Conservation (phyloP, 306 rosid genomes). For the Citrullus amarus region DNA sequence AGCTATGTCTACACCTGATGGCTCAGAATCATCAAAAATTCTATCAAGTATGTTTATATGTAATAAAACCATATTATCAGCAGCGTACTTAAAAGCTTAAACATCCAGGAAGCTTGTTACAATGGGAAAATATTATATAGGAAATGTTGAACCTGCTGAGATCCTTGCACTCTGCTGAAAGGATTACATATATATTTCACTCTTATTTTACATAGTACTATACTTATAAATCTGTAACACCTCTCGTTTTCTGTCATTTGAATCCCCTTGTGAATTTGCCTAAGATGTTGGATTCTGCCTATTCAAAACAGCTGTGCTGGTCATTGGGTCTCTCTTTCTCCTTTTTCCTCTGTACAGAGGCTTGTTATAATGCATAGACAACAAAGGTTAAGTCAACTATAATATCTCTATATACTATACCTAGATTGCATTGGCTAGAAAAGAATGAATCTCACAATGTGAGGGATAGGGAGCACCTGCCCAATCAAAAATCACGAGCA, state of each 20-base stretch:
- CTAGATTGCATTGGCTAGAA: neutral
- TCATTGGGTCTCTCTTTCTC: neutral
- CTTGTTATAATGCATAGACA: neutral
- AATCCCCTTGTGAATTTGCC: neutral
- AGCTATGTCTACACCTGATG: constrained; percentile 29
- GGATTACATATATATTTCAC: neutral
- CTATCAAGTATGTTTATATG: constrained; percentile 24
- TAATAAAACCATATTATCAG: neutral
- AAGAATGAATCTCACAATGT: neutral
- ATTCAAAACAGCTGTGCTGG: neutral
- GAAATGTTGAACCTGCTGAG: neutral
- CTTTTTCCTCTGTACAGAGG: neutral
- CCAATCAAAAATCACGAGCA: no score
- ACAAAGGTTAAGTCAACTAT: no score
- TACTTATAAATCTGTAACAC: neutral
- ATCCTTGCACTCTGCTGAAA: neutral
- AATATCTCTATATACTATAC: no score
- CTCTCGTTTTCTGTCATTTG: neutral
- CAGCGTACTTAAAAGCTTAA: neutral
- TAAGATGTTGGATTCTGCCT: neutral
- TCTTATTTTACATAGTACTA: neutral
- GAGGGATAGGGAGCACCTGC: neutral
- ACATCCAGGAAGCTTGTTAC: neutral
- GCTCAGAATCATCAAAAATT: constrained; percentile 7
- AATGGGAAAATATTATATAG: neutral